Evolutionary conservation across 805 yeast genomes (phyloP).

Genomic region (Hanseniaspora mollemarum): DNA sequence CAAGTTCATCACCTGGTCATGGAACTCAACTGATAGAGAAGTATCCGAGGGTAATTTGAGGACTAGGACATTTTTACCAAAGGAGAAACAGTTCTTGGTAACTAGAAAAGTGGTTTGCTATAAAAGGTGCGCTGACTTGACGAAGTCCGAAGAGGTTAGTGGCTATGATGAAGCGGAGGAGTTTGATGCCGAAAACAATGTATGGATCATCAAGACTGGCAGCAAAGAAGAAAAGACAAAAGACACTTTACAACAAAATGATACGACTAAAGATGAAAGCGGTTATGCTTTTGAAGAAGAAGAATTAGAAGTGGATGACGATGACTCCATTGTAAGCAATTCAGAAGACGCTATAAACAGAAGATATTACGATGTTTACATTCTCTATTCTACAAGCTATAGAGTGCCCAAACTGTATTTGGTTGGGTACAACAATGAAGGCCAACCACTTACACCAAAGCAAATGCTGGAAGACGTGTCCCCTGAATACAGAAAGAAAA

Average conservation of each 20-base stretch:
- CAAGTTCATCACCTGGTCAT: constrained; percentile 94
- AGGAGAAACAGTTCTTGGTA: constrained; percentile 74
- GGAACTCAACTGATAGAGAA: constrained; percentile 55
- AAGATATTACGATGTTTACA: constrained; percentile 77
- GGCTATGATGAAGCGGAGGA: constrained; percentile 31
- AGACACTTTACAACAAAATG: constrained; percentile 18
- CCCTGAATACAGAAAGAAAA: constrained; percentile 83
- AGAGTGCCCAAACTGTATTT: constrained; percentile 90
- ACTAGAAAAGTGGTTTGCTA: constrained; percentile 83
- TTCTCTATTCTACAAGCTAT: constrained; percentile 86
- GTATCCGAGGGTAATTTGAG: constrained; percentile 32
- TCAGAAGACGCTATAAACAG: constrained; percentile 34
- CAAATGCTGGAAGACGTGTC: constrained; percentile 93
- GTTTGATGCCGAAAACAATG: constrained; percentile 22
- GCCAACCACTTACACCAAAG: constrained; percentile 73
- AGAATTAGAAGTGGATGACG: constrained; percentile 17
- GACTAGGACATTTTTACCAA: constrained; percentile 56
- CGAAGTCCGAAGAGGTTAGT: constrained; percentile 30
- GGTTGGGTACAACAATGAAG: constrained; percentile 74
- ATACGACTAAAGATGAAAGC: constrained; percentile 32
- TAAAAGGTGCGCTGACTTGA: constrained; percentile 30
- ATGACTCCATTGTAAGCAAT: constrained; percentile 33
- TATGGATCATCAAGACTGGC: neutral
- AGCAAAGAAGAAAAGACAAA: neutral
- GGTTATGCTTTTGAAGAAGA: constrained; percentile 8